phyloP scores from a whole-genome alignment of 83 land plant genomes.

The Picea abies region DNA sequence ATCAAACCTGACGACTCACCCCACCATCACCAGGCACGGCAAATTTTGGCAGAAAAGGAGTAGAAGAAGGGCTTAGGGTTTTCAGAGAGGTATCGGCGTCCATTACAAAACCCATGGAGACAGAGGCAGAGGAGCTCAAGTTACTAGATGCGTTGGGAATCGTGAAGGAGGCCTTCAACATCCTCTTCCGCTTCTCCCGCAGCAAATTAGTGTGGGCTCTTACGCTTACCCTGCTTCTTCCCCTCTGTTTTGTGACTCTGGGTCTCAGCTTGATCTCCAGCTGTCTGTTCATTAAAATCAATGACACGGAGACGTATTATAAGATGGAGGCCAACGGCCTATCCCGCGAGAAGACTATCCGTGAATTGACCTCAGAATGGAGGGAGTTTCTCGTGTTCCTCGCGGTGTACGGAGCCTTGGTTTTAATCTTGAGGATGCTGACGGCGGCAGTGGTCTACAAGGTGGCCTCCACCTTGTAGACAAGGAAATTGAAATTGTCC shows the following conservation, averaged over 20 bases:
- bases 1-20: too few species aligned
- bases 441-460: slow-evolving; percentile 49
- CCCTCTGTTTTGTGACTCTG: slow-evolving; percentile 17
- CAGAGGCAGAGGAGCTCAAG: slow-evolving; percentile 18
- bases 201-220: slow-evolving; percentile 2
- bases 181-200: slow-evolving; percentile 19
- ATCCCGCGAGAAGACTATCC: slow-evolving; percentile 28
- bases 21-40: too few species aligned
- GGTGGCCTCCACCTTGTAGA: slow-evolving; percentile 44
- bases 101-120: not conserved
- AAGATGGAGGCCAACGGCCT: slow-evolving; percentile 17
- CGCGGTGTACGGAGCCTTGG: slow-evolving; percentile 18
- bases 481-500: slow-evolving; percentile 2
- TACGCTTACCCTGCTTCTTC: slow-evolving; percentile 23
- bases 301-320: slow-evolving; percentile 1
- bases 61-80: too few species aligned
- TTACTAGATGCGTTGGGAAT: slow-evolving; percentile 7
- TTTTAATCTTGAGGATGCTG: slow-evolving; percentile 38
- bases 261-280: slow-evolving; percentile 13
- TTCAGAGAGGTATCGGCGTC: too few species aligned
- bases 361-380: slow-evolving; percentile 3
- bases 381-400: slow-evolving; percentile 1
- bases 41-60: too few species aligned
- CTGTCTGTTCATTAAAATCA: slow-evolving; percentile 29
- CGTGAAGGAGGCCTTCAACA: slow-evolving; percentile 16